Evolutionary conservation across 768 basidiomycete species (phyloP), one percentile per base, ranked within the genome.

Genomic region (Psilocybe cyanescens): DNA sequence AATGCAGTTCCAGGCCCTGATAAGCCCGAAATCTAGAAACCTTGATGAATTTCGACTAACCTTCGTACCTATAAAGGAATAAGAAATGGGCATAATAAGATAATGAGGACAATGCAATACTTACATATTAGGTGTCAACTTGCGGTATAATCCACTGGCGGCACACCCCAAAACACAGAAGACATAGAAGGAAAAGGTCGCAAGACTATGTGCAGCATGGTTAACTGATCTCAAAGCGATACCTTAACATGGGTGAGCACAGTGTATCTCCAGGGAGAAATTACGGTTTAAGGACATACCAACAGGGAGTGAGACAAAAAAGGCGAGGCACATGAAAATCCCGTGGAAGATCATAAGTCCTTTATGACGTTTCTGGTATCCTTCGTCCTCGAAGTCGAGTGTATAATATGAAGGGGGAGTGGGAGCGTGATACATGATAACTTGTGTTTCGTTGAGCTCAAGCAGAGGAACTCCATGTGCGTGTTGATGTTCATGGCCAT

Each of bases 401-500:
- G 90, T 87, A 74, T 86, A 94, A 73, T 94, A 97, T 2, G 93
- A 94, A 0, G 88, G 86, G 0, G 91, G 91, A 0, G 89, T 91
- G 0, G 88, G 87, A 0, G 78, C 71, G 71, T 95, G 93, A 58
- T 78, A 75, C 65, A 84, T 71, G 33, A 85, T 77, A 51, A 95
- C 76, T 57, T 90, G 86, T 0, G 91, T 90, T 71, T 95, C 95
- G 72, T 96, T 92, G 58, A 96, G 78, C 61, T 83, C 77, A n/a
- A 80, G 65, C 28, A 86, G 64, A 12, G 89, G 88, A 3, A 79
- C 79, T 1, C 69, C 81, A 58, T 82, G 76, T 46, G 77, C 76
- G 58, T 78, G 75, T 68, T 85, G 87, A 60, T 84, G 84, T 59
- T 72, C 78, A 61, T 84, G 81, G 39, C 76, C 78, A 65, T 74